phyloP scores from a whole-genome alignment of 2,329 filamentous ascomycete species.

The Alternaria sp. region DNA sequence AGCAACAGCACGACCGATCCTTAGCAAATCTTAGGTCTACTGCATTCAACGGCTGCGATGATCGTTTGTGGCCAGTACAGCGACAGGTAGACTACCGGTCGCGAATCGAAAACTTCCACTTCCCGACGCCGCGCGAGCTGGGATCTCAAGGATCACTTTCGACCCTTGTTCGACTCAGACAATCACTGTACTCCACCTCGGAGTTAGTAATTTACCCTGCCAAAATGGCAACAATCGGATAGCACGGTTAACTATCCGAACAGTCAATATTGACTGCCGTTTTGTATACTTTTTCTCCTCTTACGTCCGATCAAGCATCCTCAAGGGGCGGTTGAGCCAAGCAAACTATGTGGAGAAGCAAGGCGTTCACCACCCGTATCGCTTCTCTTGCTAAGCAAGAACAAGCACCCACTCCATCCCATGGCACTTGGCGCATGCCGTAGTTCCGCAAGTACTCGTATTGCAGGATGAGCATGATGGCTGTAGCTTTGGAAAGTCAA shows the following conservation, averaged over 20 bases:
- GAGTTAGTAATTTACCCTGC: neutral
- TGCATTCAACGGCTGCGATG: neutral
- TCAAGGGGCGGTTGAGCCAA: neutral
- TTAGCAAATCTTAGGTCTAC: neutral
- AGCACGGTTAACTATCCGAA: neutral
- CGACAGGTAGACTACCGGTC: neutral
- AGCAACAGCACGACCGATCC: neutral
- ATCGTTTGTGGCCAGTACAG: neutral
- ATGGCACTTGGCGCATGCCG: neutral
- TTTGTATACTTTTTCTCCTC: neutral
- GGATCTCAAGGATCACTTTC: neutral
- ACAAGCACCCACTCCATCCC: neutral
- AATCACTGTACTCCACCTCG: neutral
- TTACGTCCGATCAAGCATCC: neutral
- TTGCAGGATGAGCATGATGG: neutral
- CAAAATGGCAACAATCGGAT: neutral
- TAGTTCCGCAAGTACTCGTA: neutral
- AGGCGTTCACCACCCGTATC: neutral
- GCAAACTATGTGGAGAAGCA: neutral
- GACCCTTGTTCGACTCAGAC: neutral
- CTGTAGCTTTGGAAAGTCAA: neutral
- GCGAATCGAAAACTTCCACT: neutral
- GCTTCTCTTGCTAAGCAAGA: neutral
- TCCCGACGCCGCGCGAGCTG: conserved; percentile 1
- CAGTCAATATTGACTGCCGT: neutral